Conservation (phyloP, 2,329 filamentous ascomycete genomes). For the Cladophialophora bantiana region DNA sequence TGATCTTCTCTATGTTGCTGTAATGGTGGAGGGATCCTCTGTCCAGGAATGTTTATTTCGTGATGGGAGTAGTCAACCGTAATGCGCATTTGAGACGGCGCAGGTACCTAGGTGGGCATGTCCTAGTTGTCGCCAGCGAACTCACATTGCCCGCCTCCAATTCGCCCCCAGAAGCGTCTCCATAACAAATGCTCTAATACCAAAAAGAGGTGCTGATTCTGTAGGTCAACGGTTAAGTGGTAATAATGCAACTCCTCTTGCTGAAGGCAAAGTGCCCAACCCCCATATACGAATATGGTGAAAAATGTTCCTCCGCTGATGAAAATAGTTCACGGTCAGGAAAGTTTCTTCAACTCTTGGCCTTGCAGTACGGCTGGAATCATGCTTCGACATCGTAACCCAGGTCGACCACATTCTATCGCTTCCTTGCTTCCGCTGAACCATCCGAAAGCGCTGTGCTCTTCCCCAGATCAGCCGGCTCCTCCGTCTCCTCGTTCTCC, state of each 20-base stretch:
- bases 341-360: neutral
- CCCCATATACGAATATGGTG: neutral
- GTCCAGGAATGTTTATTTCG: neutral
- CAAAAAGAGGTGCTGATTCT: neutral
- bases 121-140: neutral
- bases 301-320: neutral
- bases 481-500: slow-evolving; percentile 23
- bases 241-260: neutral
- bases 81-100: neutral
- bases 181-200: neutral
- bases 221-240: neutral
- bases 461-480: slow-evolving; percentile 12
- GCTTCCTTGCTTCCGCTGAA: slow-evolving; percentile 21
- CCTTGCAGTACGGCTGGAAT: neutral
- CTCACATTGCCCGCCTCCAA: neutral
- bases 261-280: neutral
- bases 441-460: slow-evolving; percentile 28
- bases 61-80: neutral
- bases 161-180: neutral
- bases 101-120: neutral
- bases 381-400: neutral
- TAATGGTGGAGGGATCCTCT: neutral
- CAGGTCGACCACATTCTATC: slow-evolving; percentile 7
- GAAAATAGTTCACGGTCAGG: neutral
- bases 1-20: neutral